These are phyloP conservation scores for Arabidopsis arenosa DNA, from an alignment of 345 rosid genomes.

Conservation along the genomic window DNA sequence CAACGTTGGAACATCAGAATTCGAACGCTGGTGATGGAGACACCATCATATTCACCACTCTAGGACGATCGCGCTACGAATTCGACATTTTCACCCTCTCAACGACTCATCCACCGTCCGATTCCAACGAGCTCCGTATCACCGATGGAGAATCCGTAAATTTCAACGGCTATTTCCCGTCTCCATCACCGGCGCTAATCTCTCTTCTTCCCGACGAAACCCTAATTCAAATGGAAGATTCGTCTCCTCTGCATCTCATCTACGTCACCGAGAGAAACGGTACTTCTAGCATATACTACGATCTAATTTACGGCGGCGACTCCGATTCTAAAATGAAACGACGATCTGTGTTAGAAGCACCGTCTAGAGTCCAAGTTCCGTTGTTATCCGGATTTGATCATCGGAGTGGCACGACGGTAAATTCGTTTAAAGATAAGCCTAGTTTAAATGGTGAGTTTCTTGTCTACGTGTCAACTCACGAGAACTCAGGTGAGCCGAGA, in stretches of 20 bases:
- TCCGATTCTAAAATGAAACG: conserved; percentile 36
- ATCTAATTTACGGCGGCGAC: conserved; percentile 43
- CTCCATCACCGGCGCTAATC: conserved; percentile 53
- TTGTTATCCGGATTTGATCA: conserved; percentile 44
- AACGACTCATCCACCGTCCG: conserved; percentile 39
- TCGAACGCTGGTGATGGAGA: conserved; percentile 30
- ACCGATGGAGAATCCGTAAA: conserved; percentile 80
- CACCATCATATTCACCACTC: conserved; percentile 72
- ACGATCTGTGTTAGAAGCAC: conserved; percentile 54
- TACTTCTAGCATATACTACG: conserved; percentile 64
- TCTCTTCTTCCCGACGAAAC: conserved; percentile 47
- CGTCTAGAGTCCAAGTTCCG: conserved; percentile 59
- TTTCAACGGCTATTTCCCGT: conserved; percentile 85
- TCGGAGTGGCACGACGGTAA: conserved; percentile 44
- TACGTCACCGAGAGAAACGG: conserved; percentile 85
- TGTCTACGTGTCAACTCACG: conserved; percentile 82
- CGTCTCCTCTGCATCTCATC: conserved; percentile 56
- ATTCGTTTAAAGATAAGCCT: conserved; percentile 83
- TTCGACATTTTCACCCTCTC: conserved; percentile 79
- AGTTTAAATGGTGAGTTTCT: conserved; percentile 58
- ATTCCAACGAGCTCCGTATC: conserved; percentile 54
- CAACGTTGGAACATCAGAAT: conserved; percentile 31
- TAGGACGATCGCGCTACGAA: conserved; percentile 67
- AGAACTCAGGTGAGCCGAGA: conserved; percentile 67
- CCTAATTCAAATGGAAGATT: conserved; percentile 33